Conservation (phyloP, 805 yeast genomes). For the Cyberlindnera meyerae region DNA sequence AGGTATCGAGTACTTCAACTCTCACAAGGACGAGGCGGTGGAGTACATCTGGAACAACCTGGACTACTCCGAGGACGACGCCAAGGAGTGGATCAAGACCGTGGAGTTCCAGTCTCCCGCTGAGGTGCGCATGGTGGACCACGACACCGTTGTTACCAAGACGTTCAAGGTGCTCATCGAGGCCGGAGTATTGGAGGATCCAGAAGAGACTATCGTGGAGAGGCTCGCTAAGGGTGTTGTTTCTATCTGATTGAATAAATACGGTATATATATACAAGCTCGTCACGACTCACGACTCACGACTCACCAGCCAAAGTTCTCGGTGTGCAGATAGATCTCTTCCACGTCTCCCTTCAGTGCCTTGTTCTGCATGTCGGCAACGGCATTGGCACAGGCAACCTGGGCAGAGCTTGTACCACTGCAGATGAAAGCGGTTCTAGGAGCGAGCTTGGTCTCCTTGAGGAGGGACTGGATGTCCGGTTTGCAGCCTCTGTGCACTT, state of each 20-base stretch:
- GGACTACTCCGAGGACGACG: constrained; percentile 76
- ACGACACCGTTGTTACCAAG: constrained; percentile 11
- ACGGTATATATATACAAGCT: background rate
- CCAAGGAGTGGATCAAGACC: constrained; percentile 74
- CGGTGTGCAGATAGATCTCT: constrained; percentile 48
- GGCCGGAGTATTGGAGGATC: constrained; percentile 18
- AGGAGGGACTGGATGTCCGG: constrained; percentile 14
- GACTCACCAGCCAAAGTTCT: constrained; percentile 42
- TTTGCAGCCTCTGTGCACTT: constrained; percentile 11
- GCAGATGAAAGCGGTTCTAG: constrained; percentile 37
- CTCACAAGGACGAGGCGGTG: constrained; percentile 59
- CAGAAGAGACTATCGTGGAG: constrained; percentile 10
- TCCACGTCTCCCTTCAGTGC: constrained; percentile 27
- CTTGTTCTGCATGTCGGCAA: constrained; percentile 37
- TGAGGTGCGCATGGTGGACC: constrained; percentile 8
- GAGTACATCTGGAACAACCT: constrained; percentile 59
- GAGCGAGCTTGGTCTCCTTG: constrained; percentile 1
- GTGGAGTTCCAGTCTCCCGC: constrained; percentile 48
- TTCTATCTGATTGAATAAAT: background rate
- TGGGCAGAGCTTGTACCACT: constrained; percentile 44
- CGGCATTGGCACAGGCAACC: constrained; percentile 33
- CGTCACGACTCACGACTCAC: too few relatives aligned
- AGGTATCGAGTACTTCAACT: constrained; percentile 65
- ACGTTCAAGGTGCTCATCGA: constrained; percentile 16
- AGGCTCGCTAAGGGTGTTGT: constrained; percentile 11